A percentile compares a stretch with the other conserved stretches of the same genome.
phyloP scores from a whole-genome alignment of 108 stramenopile species.

The Skeletonema marinoi region DNA sequence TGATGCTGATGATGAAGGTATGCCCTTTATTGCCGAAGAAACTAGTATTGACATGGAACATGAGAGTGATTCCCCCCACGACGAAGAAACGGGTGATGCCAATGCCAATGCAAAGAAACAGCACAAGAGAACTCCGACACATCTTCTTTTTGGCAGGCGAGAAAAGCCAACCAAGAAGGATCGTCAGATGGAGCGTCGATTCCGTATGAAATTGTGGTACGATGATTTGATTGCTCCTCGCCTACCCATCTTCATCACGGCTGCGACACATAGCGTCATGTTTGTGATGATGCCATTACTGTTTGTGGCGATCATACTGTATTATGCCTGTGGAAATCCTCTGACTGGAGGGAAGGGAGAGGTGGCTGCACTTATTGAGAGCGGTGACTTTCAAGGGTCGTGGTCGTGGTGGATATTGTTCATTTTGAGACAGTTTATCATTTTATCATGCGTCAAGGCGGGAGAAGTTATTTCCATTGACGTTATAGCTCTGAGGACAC shows the following conservation, averaged over 20 bases:
- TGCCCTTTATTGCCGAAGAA: neutral
- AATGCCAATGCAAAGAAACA: neutral
- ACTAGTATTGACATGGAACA: neutral
- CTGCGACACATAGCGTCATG: conserved; percentile 12
- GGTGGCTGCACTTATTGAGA: neutral
- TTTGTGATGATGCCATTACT: conserved; percentile 37
- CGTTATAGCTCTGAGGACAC: conserved; percentile 46
- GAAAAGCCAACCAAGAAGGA: neutral
- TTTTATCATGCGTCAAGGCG: conserved; percentile 29
- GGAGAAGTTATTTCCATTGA: conserved; percentile 56
- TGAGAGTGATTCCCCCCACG: conserved; percentile 7
- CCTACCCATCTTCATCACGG: conserved; percentile 23
- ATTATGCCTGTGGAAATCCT: conserved; percentile 42
- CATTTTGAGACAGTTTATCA: conserved; percentile 31
- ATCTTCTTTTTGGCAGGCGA: conserved; percentile 5
- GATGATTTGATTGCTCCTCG: conserved; percentile 37
- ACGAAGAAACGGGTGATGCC: conserved; percentile 42
- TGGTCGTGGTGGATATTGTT: conserved; percentile 42
- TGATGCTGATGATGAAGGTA: neutral
- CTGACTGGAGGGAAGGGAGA: conserved; percentile 16
- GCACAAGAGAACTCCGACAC: neutral
- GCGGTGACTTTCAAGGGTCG: conserved; percentile 2
- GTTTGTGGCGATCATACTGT: conserved; percentile 35
- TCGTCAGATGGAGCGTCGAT: conserved; percentile 1
- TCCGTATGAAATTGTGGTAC: conserved; percentile 28